Evolutionary conservation across 2,329 filamentous ascomycete species (phyloP).

Genomic region (Fusarium sp.): DNA sequence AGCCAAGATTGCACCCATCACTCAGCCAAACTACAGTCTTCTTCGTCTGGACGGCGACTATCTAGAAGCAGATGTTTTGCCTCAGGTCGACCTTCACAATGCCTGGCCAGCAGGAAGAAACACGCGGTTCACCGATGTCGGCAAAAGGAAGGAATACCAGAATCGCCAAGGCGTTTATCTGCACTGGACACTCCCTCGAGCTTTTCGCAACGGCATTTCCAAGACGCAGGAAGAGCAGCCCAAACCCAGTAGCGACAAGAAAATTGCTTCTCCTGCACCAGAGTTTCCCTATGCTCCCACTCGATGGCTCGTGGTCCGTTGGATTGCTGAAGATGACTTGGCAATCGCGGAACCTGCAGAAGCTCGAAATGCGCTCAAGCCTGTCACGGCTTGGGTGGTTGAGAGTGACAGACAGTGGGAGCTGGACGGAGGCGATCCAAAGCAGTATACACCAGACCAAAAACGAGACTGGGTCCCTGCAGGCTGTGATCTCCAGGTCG

Average conservation of each 20-base stretch:
- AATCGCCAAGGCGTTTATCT: background rate
- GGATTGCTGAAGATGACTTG: background rate
- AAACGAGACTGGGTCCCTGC: background rate
- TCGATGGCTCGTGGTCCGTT: background rate
- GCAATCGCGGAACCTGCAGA: background rate
- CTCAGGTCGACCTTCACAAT: background rate
- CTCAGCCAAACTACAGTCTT: background rate
- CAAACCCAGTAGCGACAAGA: no score
- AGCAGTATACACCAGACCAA: no score
- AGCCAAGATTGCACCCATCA: background rate
- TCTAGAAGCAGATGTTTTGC: background rate
- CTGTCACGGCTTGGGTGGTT: background rate
- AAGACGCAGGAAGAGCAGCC: no score
- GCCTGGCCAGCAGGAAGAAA: background rate
- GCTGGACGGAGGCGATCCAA: no score
- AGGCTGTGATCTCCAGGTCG: background rate
- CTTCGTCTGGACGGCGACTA: background rate
- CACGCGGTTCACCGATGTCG: background rate
- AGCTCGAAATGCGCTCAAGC: no score
- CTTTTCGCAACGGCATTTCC: background rate
- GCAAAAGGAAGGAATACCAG: background rate
- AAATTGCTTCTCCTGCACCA: no score
- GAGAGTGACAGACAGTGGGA: background rate
- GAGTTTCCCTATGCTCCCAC: no score
- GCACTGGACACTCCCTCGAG: background rate